Evolutionary conservation across 2,329 filamentous ascomycete genomes (phyloP).

Genomic region (Macrophomina phaseolina): DNA sequence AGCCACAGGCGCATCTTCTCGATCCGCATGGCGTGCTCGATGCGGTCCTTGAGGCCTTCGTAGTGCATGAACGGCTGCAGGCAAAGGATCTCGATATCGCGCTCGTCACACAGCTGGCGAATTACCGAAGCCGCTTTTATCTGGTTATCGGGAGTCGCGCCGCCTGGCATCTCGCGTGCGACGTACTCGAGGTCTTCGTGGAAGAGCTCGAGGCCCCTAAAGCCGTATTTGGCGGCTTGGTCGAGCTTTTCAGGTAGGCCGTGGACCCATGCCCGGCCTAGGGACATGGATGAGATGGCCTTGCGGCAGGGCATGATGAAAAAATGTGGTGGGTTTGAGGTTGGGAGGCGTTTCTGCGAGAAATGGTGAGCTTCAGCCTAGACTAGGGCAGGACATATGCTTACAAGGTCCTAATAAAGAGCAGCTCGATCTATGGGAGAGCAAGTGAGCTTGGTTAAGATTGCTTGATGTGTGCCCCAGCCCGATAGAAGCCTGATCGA

Average conservation of each 20-base stretch:
- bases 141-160: slow-evolving; percentile 53
- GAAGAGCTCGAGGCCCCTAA: slow-evolving; percentile 76
- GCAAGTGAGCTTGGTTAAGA: too few species aligned
- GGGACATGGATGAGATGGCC: slow-evolving; percentile 77
- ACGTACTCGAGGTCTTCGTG: slow-evolving; percentile 75
- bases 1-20: slow-evolving; percentile 74
- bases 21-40: slow-evolving; percentile 62
- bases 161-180: slow-evolving; percentile 55
- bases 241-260: slow-evolving; percentile 70
- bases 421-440: too few species aligned
- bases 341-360: not conserved
- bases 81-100: slow-evolving; percentile 65
- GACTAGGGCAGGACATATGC: not conserved
- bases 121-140: slow-evolving; percentile 65
- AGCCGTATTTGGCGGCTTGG: slow-evolving; percentile 68
- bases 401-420: too few species aligned
- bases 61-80: slow-evolving; percentile 81
- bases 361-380: not conserved
- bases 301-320: slow-evolving; percentile 59
- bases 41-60: slow-evolving; percentile 72
- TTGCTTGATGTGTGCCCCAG: too few species aligned
- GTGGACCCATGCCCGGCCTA: slow-evolving; percentile 76
- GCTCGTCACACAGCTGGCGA: slow-evolving; percentile 61
- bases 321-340: not conserved
- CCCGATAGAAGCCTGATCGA: too few species aligned